Percentiles rank a stretch among this genome's conserved stretches.
phyloP scores from a whole-genome alignment of 1,139 yeast species.

The Magnusiomyces tetraspermus region DNA sequence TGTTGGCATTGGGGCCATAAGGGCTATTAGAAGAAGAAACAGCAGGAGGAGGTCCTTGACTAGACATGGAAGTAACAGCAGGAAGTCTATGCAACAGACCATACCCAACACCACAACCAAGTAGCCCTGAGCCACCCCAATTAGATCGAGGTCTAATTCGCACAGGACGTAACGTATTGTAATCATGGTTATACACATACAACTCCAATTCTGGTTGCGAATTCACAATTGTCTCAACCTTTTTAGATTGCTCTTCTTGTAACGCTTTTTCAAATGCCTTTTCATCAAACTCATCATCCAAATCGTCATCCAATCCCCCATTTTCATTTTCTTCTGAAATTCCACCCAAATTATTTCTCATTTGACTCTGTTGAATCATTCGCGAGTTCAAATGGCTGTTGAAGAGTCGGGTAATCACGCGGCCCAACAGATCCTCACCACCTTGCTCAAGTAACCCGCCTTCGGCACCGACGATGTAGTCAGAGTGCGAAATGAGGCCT shows the following conservation, averaged over 20 bases:
- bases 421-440: constrained; percentile 71
- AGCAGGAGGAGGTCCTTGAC: background rate
- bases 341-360: background rate
- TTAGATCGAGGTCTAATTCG: constrained; percentile 54
- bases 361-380: constrained; percentile 13
- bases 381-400: constrained; percentile 15
- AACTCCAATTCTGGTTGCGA: constrained; percentile 36
- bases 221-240: constrained; percentile 8
- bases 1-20: too few relatives aligned
- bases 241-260: too few relatives aligned
- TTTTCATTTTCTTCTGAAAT: constrained; percentile 1
- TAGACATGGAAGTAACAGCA: constrained; percentile 26
- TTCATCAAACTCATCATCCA: background rate
- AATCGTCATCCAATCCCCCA: too few relatives aligned
- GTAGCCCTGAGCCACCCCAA: constrained; percentile 64
- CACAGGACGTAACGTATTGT: constrained; percentile 78
- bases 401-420: constrained; percentile 40
- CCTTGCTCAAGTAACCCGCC: constrained; percentile 74
- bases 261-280: background rate
- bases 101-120: constrained; percentile 94
- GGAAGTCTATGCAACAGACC: constrained; percentile 83
- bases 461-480: constrained; percentile 84
- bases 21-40: constrained; percentile 4
- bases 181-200: constrained; percentile 82
- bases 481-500: constrained; percentile 76